A percentile compares a stretch with the other conserved stretches of the same genome.
Conservation (phyloP, 257 asterid genomes). For the Sherardia arvensis region DNA sequence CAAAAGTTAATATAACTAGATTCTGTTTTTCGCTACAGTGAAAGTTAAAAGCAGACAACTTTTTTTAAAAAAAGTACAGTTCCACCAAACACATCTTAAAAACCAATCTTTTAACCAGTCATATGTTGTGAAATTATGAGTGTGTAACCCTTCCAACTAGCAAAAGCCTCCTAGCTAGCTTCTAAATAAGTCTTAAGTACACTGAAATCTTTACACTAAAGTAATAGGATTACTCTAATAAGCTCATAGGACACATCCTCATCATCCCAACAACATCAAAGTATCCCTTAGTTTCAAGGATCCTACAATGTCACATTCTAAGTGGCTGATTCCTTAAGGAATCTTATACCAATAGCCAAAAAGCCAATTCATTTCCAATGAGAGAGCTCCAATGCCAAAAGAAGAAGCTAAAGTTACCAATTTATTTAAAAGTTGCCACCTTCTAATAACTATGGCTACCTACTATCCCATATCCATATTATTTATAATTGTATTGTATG, state of each 20-base stretch:
- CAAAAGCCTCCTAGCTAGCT: background rate
- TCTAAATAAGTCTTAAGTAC: background rate
- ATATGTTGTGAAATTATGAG: too few species aligned
- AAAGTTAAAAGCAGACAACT: too few species aligned
- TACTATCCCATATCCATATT: slow-evolving; percentile 7
- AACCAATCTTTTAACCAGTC: too few species aligned
- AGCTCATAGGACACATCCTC: slow-evolving; percentile 8
- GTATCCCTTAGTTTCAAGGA: background rate
- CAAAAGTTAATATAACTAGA: too few species aligned
- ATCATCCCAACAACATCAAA: background rate
- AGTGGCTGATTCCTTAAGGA: slow-evolving; percentile 31
- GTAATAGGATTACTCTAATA: background rate
- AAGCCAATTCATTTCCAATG: slow-evolving; percentile 12
- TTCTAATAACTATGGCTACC: slow-evolving; percentile 13
- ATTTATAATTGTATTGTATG: background rate
- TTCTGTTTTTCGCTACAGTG: too few species aligned
- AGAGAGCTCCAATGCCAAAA: slow-evolving; percentile 4
- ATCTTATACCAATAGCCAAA: slow-evolving; percentile 20
- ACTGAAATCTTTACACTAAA: background rate
- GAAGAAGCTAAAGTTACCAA: slow-evolving; percentile 9
- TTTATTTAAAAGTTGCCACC: slow-evolving; percentile 15
- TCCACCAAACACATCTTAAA: too few species aligned
- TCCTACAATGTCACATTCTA: slow-evolving; percentile 18
- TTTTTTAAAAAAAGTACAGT: too few species aligned
- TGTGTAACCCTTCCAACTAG: background rate